These are phyloP conservation scores for Stylonectria norvegica DNA, from an alignment of 2,329 filamentous ascomycete species.

Conservation along the genomic window DNA sequence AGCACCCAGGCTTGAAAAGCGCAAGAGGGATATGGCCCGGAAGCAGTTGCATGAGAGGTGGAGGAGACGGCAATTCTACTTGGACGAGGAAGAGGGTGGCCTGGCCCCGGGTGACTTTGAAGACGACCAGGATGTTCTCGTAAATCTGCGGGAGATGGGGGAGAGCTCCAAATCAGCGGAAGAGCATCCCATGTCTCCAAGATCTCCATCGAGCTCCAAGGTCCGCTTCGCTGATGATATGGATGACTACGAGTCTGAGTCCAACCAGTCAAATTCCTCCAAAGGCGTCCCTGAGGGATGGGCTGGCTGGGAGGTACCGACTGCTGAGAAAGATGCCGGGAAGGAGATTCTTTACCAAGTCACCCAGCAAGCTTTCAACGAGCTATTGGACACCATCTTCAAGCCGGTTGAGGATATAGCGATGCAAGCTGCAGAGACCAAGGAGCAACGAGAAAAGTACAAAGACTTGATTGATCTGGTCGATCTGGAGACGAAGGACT, in stretches of 20 bases:
- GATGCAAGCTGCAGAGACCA: conserved; percentile 62
- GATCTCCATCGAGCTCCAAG: conserved; percentile 71
- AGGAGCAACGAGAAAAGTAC: conserved; percentile 56
- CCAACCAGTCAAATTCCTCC: conserved; percentile 69
- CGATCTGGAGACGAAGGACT: conserved; percentile 29
- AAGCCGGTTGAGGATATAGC: conserved; percentile 74
- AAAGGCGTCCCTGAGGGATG: conserved; percentile 69
- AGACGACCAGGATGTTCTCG: conserved; percentile 55
- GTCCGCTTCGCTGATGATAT: conserved; percentile 72
- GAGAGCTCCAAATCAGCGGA: conserved; percentile 45
- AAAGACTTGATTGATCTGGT: conserved; percentile 46
- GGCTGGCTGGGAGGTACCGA: conserved; percentile 75
- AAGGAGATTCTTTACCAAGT: conserved; percentile 89
- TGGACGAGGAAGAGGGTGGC: conserved; percentile 79
- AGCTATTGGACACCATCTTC: conserved; percentile 85
- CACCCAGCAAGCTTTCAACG: conserved; percentile 86
- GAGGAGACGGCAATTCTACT: conserved; percentile 74
- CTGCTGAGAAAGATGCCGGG: conserved; percentile 77
- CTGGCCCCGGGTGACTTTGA: conserved; percentile 61
- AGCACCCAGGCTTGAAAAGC: conserved; percentile 38
- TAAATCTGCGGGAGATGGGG: conserved; percentile 30
- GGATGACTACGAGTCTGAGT: conserved; percentile 66
- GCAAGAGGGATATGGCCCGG: conserved; percentile 44
- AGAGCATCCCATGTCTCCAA: conserved; percentile 41
- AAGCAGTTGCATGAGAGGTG: conserved; percentile 66